Conservation (phyloP, 169 alveolate species). For the Plasmodium ovale region DNA sequence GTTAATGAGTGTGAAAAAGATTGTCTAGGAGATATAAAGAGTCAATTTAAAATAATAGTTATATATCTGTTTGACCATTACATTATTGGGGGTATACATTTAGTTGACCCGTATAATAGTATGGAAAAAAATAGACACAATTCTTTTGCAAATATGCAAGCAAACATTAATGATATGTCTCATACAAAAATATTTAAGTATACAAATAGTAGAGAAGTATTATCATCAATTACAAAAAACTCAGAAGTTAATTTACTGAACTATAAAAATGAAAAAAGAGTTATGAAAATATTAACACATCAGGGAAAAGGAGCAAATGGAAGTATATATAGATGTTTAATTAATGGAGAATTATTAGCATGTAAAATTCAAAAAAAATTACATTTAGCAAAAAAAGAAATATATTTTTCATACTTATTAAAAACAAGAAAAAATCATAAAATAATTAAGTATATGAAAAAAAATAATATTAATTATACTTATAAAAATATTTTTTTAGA, state of each 20-base stretch:
- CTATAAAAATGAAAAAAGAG: constrained; percentile 18
- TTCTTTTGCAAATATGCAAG: constrained; percentile 15
- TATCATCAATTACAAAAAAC: constrained; percentile 11
- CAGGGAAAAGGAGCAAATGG: constrained; percentile 74
- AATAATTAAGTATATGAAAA: constrained; percentile 9
- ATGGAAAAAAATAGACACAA: constrained; percentile 35
- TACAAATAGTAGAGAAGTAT: constrained; percentile 1
- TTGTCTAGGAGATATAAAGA: not conserved
- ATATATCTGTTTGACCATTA: constrained; percentile 44
- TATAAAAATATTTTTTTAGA: constrained; percentile 32
- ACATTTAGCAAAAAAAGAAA: constrained; percentile 63
- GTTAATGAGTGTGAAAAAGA: constrained; percentile 29
- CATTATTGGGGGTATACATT: constrained; percentile 46
- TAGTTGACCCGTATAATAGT: constrained; percentile 51
- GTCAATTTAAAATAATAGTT: constrained; percentile 20
- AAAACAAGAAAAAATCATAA: constrained; percentile 31
- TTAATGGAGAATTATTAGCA: constrained; percentile 34
- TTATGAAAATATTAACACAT: constrained; percentile 25
- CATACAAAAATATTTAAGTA: constrained; percentile 56
- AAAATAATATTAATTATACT: not conserved
- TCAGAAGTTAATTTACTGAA: constrained; percentile 23
- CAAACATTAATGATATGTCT: constrained; percentile 32
- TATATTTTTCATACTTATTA: constrained; percentile 61
- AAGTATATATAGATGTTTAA: constrained; percentile 33
- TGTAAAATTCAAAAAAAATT: constrained; percentile 63